Evolutionary conservation across 1,284 basidiomycete genomes (phyloP), one percentile per base, ranked within the genome.

Genomic region (Apiotrichum brassicae): DNA sequence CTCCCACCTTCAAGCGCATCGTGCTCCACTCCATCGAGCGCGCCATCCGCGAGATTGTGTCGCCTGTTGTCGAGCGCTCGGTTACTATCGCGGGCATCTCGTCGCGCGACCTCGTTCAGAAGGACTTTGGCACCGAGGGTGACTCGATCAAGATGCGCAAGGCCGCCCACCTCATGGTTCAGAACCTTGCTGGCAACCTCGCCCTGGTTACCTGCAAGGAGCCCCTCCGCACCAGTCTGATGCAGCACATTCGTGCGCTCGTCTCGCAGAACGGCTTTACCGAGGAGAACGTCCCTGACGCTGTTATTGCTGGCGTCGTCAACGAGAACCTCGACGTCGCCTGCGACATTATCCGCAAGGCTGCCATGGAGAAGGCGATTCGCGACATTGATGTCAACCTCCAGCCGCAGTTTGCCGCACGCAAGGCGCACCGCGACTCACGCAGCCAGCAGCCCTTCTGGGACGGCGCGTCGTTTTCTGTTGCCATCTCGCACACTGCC

Each of bases 71-170:
- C 18, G 95, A 99, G 70, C 83, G 33, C 51, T 97, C 92, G n/a
- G 95, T 97, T 37, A 98, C 95, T 2, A 98, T 99, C 61, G 95
- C 95, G 8, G 90, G 92, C 26, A 97, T 98, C 60, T 98, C 95
- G 19, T 95, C 94, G 16, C 81, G 92, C 35, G 95, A 99, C 71
- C 79, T 99, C 9, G 89, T 97, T 25, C 82, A 85, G 52, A 98
- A 98, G 75, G 95, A 99, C 73, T 98, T 95, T 63, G 92, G 89
- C 3, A 92, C 90, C 57, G 95, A 99, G 61, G 78, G 84, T 18
- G 91, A 89, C 66, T 92, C 97, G 65, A 82, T 86, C 43, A 94
- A 87, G 73, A 76, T 98, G 69, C 84, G 91, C 38, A 85, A 86
- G 65, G 90, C 95, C 13, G 91, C 89, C 7, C 92, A 97, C 71